Evolutionary conservation across 805 yeast genomes (phyloP).

Genomic region (Candida boleticola): DNA sequence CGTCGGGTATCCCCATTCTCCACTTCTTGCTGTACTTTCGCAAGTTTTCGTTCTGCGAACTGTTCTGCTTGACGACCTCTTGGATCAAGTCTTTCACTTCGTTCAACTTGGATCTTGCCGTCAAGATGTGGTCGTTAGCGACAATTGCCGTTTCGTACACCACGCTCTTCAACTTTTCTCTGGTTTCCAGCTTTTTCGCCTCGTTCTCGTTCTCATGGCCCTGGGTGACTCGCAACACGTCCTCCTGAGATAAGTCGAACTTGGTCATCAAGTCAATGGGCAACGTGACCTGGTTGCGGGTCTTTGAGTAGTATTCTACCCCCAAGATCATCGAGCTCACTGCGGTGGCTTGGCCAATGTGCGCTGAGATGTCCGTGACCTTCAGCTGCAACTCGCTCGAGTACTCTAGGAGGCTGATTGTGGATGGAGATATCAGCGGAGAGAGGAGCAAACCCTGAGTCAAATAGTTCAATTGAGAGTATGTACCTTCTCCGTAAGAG

Average conservation of each 20-base stretch:
- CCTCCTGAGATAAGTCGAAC: conserved; percentile 61
- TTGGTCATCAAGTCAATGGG: conserved; percentile 62
- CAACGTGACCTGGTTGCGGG: conserved; percentile 51
- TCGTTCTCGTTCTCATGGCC: conserved; percentile 30
- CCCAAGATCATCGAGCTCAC: conserved; percentile 65
- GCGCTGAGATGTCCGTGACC: conserved; percentile 67
- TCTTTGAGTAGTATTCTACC: conserved; percentile 52
- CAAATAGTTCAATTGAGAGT: conserved; percentile 70
- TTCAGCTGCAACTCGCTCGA: conserved; percentile 42
- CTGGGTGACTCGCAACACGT: conserved; percentile 46
- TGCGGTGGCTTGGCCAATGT: conserved; percentile 79
- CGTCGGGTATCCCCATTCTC: conserved; percentile 56
- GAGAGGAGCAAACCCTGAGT: conserved; percentile 60
- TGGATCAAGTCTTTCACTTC: conserved; percentile 37
- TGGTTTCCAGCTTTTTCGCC: conserved; percentile 14
- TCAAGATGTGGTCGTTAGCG: conserved; percentile 77
- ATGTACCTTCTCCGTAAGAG: conserved; percentile 76
- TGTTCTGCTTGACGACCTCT: conserved; percentile 20
- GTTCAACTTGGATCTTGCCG: conserved; percentile 58
- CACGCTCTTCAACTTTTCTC: conserved; percentile 49
- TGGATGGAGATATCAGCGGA: conserved; percentile 55
- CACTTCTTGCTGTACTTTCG: conserved; percentile 30
- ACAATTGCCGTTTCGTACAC: conserved; percentile 67
- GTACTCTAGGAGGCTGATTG: conserved; percentile 45
- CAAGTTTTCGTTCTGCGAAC: conserved; percentile 23